Evolutionary conservation across 2,329 filamentous ascomycete genomes (phyloP).

Genomic region (Claviceps purpurea): DNA sequence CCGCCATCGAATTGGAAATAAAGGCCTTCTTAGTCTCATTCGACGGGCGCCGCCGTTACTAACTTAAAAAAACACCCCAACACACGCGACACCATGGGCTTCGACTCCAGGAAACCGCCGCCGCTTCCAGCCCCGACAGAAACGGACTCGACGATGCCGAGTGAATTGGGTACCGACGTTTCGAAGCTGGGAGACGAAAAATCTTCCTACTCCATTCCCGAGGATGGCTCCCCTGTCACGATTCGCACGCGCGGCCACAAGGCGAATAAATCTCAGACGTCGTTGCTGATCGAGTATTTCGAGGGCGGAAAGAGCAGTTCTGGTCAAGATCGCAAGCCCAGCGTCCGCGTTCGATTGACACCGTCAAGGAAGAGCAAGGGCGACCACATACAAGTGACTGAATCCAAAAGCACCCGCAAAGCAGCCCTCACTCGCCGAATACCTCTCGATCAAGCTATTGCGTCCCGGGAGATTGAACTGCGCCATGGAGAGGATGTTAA

Average conservation of each 20-base stretch:
- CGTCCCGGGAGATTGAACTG: slow-evolving; percentile 29
- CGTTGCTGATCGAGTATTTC: slow-evolving; percentile 88
- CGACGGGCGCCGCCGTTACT: slow-evolving; percentile 1
- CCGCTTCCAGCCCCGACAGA: slow-evolving; percentile 71
- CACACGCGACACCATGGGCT: slow-evolving; percentile 34
- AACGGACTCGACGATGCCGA: slow-evolving; percentile 50
- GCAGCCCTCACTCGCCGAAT: slow-evolving; percentile 43
- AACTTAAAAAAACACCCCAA: slow-evolving; percentile 5
- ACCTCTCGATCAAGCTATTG: slow-evolving; percentile 30
- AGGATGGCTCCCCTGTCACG: slow-evolving; percentile 82
- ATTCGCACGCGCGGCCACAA: slow-evolving; percentile 63
- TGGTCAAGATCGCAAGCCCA: slow-evolving; percentile 57
- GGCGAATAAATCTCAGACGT: slow-evolving; percentile 63
- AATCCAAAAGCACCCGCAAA: slow-evolving; percentile 60
- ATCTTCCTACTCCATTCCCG: slow-evolving; percentile 67
- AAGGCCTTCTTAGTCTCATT: neutral
- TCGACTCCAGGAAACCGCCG: slow-evolving; percentile 42
- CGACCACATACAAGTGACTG: slow-evolving; percentile 78
- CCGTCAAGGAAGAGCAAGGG: slow-evolving; percentile 57
- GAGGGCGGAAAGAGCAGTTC: slow-evolving; percentile 57
- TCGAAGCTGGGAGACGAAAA: slow-evolving; percentile 56
- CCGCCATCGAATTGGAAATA: neutral
- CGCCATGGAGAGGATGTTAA: slow-evolving; percentile 46
- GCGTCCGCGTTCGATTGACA: slow-evolving; percentile 66
- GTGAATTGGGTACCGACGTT: slow-evolving; percentile 49